Percentiles rank a stretch among this genome's conserved stretches.
phyloP scores from a whole-genome alignment of 139 green algal species.

The Coelastrella sp. region DNA sequence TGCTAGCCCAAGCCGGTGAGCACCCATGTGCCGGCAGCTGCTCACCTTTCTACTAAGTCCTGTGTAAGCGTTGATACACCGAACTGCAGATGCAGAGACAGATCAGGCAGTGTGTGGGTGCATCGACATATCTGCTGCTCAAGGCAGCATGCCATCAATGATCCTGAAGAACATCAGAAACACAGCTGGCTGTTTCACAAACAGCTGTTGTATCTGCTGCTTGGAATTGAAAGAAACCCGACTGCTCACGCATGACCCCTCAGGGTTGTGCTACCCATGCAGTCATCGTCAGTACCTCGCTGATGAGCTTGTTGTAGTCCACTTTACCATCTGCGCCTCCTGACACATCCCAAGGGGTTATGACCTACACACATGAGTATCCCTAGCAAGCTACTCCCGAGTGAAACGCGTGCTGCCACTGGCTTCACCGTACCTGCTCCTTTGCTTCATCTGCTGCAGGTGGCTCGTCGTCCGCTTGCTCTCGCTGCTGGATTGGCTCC shows the following conservation, averaged over 20 bases:
- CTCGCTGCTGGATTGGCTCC: constrained; percentile 7
- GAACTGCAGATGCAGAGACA: constrained; percentile 33
- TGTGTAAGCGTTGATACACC: constrained; percentile 43
- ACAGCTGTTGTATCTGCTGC: neutral
- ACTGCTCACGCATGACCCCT: neutral
- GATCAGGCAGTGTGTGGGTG: too few relatives aligned
- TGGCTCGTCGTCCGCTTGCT: neutral
- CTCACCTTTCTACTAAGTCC: constrained; percentile 43
- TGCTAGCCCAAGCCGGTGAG: neutral
- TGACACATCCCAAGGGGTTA: constrained; percentile 92
- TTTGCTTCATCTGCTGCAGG: constrained; percentile 12
- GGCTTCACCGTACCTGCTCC: constrained; percentile 4
- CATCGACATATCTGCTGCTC: too few relatives aligned
- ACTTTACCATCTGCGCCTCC: constrained; percentile 91
- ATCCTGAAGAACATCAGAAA: neutral
- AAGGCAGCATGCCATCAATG: too few relatives aligned
- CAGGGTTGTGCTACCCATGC: neutral
- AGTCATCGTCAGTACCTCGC: constrained; percentile 65
- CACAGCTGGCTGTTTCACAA: neutral
- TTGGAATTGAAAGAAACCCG: neutral
- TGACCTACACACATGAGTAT: constrained; percentile 28
- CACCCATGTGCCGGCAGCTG: neutral
- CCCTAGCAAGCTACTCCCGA: neutral
- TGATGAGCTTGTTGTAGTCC: constrained; percentile 96
- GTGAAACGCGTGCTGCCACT: neutral